Base-by-base conservation (phyloP, 345 rosid genomes). In the Populus nigra region DNA sequence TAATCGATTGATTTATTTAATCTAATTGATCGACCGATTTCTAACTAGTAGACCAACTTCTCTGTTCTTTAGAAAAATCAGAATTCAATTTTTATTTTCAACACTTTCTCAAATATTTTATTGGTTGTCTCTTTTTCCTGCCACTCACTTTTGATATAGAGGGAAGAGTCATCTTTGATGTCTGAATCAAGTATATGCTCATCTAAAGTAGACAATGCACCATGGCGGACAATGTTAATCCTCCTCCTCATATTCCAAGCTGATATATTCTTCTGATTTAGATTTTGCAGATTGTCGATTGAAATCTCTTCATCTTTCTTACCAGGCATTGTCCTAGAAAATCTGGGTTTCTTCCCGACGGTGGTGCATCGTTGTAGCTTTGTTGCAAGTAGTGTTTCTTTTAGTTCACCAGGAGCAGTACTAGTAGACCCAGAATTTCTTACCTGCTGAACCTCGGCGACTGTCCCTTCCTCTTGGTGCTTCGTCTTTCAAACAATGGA, bases 221-320 rank as follows among this genome's bases (percentile, higher is more conserved):
- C 85, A 3, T 70, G 87, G 16, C 85, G 78, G 67, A 85, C 29
- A 13, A 86, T 78, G 27, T 82, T 68, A 20, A 86, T 69, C 89
- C 86, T 84, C 82, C 79, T 82, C 72, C 75, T 84, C 86, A 88
- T 80, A 63, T 84, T 81, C 90, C 84, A 86, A 69, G 83, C 86
- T 10, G 88, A 85, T 16, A 84, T 68, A 31, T 83, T 84, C 80
- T 79, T 87, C 73, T 75, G 84, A 65, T 82, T 83, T 65, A 86
- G 75, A 73, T 81, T 89, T 17, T 77, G 81, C 86, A 85, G 71
- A 22, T 77, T 76, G 22, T 87, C 87, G n/a, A 87, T 74, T 10
- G 72, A 53, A 47, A 84, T 77, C 29, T 80, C 70, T 47, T 77
- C 78, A 45, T 82, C 76, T 73, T 79, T 76, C 68, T 61, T 81